Evolutionary conservation across 345 rosid genomes (phyloP).

Genomic region (Euphorbia lathyris): DNA sequence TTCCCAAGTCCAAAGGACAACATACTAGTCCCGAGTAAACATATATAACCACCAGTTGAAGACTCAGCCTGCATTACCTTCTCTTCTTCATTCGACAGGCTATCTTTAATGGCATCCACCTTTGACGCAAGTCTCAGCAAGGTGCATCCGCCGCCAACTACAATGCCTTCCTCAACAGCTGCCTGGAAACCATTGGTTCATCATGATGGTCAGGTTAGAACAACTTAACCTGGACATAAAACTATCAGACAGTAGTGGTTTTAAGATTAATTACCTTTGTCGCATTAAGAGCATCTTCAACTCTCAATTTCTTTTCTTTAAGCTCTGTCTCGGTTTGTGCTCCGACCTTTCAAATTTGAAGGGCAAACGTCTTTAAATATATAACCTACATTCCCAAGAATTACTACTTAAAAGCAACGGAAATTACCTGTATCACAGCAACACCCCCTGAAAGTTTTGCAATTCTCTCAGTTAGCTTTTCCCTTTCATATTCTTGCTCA

Average conservation of each 20-base stretch:
- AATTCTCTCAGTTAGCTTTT: conserved; percentile 89
- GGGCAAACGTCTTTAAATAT: no score
- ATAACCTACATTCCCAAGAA: no score
- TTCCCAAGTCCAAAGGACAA: no score
- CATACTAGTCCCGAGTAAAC: no score
- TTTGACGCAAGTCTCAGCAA: conserved; percentile 26
- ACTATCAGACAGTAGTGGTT: no score
- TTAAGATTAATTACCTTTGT: conserved; percentile 58
- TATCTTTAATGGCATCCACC: conserved; percentile 48
- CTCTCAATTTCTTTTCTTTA: conserved; percentile 94
- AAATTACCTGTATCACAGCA: conserved; percentile 32
- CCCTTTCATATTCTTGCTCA: conserved; percentile 91
- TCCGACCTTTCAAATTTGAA: conserved; percentile 24
- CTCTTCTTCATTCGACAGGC: conserved; percentile 80
- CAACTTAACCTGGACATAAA: not conserved
- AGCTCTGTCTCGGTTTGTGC: conserved; percentile 46
- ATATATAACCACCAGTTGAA: no score
- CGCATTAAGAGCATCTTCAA: conserved; percentile 98
- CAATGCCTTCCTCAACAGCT: conserved; percentile 62
- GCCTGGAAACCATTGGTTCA: conserved; percentile 16
- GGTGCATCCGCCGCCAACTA: conserved; percentile 59
- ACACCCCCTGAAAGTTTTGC: conserved; percentile 57
- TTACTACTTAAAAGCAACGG: no score
- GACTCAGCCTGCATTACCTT: conserved; percentile 41
- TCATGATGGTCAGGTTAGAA: not conserved